Evolutionary conservation across 202 grass and related monocot species (phyloP).

Genomic region (Setaria viridis): DNA sequence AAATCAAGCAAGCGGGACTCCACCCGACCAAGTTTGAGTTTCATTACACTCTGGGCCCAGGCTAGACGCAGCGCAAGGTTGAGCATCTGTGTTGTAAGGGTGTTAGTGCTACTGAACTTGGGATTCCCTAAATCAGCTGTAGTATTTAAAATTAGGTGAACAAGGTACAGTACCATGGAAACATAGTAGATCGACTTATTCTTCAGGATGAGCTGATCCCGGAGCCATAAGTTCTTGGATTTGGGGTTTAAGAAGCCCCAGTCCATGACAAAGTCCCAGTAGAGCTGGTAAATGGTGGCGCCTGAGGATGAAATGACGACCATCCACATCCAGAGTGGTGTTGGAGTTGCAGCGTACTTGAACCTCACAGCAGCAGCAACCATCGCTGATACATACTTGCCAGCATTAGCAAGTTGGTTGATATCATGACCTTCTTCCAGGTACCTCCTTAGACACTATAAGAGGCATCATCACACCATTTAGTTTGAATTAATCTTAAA

Average conservation of each 20-base stretch:
- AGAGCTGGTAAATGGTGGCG: constrained; percentile 88
- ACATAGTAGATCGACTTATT: constrained; percentile 77
- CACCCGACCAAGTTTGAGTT: constrained; percentile 44
- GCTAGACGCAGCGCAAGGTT: constrained; percentile 87
- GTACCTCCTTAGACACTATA: constrained; percentile 86
- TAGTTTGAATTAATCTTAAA: constrained; percentile 16
- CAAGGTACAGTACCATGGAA: constrained; percentile 66
- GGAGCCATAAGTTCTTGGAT: constrained; percentile 68
- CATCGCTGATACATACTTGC: constrained; percentile 94
- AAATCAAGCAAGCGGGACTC: constrained; percentile 77
- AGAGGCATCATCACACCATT: not conserved
- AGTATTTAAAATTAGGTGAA: not conserved
- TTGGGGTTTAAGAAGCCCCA: constrained; percentile 74
- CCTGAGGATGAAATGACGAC: constrained; percentile 65
- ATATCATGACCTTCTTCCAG: constrained; percentile 80
- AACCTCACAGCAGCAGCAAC: constrained; percentile 76
- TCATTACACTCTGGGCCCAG: constrained; percentile 87
- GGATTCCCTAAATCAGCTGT: not conserved
- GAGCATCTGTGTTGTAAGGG: constrained; percentile 61
- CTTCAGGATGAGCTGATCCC: constrained; percentile 86
- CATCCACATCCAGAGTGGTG: constrained; percentile 60
- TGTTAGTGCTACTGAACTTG: constrained; percentile 25
- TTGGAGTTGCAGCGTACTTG: constrained; percentile 68
- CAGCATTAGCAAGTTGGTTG: constrained; percentile 82
- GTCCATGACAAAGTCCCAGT: constrained; percentile 96